Evolutionary conservation across 148 eudicot genomes (phyloP), one percentile per base, ranked within the genome.

Genomic region (Gaultheria prostrata): DNA sequence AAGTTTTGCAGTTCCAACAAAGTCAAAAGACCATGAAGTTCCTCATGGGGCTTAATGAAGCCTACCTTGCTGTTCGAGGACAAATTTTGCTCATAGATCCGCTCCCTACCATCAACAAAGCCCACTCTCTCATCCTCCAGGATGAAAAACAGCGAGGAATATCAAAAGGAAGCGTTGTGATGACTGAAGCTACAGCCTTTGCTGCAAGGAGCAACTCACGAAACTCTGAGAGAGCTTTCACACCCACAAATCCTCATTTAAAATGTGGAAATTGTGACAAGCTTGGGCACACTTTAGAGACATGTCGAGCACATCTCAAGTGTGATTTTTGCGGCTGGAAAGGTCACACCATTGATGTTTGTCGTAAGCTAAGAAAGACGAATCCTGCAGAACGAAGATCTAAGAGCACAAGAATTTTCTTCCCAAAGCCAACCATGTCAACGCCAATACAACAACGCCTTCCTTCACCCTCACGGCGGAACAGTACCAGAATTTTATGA

Each of bases 21-120:
- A 71, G n/a, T 32, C 76, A 71, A 71, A 32, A 2, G n/a, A 71
- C 56, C 18, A 14, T 14, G 56, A 13, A 51, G 56, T 51, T 51
- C 6, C 56, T 51, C 56, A 51, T 51, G 76, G 46, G 46, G 9
- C 76, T 71, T 1, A 71, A 71, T 35, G 46, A 32, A 15, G 8
- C 46, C 13, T 71, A 71, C 46, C 1, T 20, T 35, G 82, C 20
- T 28, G 81, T 48, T 78, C 65, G 39, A 15, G 63, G 80, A 26
- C 80, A 78, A 7, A 78, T 78, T 15, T 24, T 78, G 35, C 45
- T 78, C 45, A 78, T 51, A 43, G 80, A 78, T 49, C 65, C 80
- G 0, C 43, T 78, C 0, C 63, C 80, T 14, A 14, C 45, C 0
- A 45, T 78, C 18, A 78, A 78, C 80, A 78, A 78, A 30, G 80